Evolutionary conservation across 2,329 filamentous ascomycete species (phyloP).

Genomic region (Sarocladium brachiariae): DNA sequence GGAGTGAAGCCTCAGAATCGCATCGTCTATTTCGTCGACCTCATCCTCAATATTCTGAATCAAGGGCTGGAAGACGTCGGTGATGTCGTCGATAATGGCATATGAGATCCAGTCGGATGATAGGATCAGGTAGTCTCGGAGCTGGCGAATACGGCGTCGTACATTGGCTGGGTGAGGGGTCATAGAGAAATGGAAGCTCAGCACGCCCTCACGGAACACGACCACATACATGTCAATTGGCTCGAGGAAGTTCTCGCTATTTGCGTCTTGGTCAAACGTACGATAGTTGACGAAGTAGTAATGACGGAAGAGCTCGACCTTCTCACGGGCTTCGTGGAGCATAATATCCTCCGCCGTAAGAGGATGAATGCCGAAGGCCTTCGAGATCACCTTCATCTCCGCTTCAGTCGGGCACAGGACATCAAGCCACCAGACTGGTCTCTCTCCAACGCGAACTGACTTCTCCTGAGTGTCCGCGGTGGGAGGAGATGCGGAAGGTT

Average conservation of each 20-base stretch:
- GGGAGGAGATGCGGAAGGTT: not conserved
- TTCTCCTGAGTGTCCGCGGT: slow-evolving; percentile 25
- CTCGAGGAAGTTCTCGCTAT: slow-evolving; percentile 84
- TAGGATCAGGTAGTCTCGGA: slow-evolving; percentile 88
- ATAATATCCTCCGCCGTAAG: slow-evolving; percentile 94
- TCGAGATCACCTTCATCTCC: slow-evolving; percentile 91
- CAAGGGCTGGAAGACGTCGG: slow-evolving; percentile 87
- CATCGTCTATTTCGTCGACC: slow-evolving; percentile 93
- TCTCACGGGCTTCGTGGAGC: slow-evolving; percentile 94
- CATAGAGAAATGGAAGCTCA: slow-evolving; percentile 96
- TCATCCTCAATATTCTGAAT: slow-evolving; percentile 93
- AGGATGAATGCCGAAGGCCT: slow-evolving; percentile 92
- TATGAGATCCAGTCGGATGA: slow-evolving; percentile 98
- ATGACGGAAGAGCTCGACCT: slow-evolving; percentile 93
- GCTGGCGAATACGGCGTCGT: slow-evolving; percentile 81
- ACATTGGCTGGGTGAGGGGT: slow-evolving; percentile 96
- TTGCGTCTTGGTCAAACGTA: slow-evolving; percentile 90
- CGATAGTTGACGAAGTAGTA: slow-evolving; percentile 99
- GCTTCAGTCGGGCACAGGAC: slow-evolving; percentile 83
- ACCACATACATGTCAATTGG: slow-evolving; percentile 97
- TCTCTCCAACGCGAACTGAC: slow-evolving; percentile 61
- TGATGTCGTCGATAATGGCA: slow-evolving; percentile 96
- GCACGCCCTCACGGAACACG: slow-evolving; percentile 89
- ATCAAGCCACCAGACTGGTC: slow-evolving; percentile 96
- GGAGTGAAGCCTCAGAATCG: slow-evolving; percentile 76